phyloP scores from a whole-genome alignment of 192 early-diverging fungal genomes.

The Backusella psychrophila region DNA sequence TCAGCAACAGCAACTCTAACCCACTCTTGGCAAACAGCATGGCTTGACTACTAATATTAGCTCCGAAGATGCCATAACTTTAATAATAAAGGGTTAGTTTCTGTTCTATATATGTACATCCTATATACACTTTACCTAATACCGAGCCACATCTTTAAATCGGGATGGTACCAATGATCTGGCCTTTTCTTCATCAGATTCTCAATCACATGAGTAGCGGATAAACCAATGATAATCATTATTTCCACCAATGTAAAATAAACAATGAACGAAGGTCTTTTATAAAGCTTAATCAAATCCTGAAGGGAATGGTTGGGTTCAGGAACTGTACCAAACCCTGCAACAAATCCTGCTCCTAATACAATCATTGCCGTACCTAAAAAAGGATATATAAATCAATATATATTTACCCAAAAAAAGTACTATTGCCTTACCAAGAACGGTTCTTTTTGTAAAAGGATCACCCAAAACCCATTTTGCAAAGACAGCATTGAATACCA shows the following conservation, averaged over 20 bases:
- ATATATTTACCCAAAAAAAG: background rate
- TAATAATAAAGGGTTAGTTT: background rate
- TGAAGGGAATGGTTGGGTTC: slow-evolving; percentile 68
- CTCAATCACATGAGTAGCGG: slow-evolving; percentile 50
- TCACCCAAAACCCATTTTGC: slow-evolving; percentile 63
- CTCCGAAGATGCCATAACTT: slow-evolving; percentile 68
- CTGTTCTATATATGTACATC: background rate
- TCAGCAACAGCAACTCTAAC: slow-evolving; percentile 64
- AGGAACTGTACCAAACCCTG: slow-evolving; percentile 73
- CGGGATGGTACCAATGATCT: slow-evolving; percentile 13
- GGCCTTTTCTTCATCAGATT: slow-evolving; percentile 20
- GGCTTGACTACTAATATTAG: slow-evolving; percentile 73
- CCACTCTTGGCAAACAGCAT: slow-evolving; percentile 81
- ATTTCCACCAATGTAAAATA: slow-evolving; percentile 61
- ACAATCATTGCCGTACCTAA: slow-evolving; percentile 69
- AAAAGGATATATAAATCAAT: background rate
- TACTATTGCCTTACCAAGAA: slow-evolving; percentile 33
- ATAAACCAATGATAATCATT: slow-evolving; percentile 49
- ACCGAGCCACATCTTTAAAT: slow-evolving; percentile 30
- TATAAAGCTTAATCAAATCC: slow-evolving; percentile 65
- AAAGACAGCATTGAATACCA: slow-evolving; percentile 80
- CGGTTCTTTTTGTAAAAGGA: slow-evolving; percentile 61
- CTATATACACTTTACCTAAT: slow-evolving; percentile 14
- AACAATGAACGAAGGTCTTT: slow-evolving; percentile 62
- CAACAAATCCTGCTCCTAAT: slow-evolving; percentile 65